Base-by-base conservation (phyloP, 1,284 basidiomycete species). In the Earliella scabrosa region DNA sequence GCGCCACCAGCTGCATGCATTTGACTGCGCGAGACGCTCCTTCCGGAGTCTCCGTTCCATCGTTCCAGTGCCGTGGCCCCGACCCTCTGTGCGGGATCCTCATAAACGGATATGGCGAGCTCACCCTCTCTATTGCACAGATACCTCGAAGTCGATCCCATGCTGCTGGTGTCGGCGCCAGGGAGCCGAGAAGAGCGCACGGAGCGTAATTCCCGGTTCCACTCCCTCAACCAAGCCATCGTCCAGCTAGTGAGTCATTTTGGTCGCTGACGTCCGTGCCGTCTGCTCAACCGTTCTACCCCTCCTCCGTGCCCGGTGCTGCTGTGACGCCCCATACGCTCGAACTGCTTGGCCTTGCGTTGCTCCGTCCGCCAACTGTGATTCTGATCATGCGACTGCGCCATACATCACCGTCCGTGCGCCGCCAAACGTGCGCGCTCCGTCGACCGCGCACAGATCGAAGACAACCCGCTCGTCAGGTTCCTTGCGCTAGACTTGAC, bases 81-180 rank as follows among this genome's bases (percentile, higher is more conserved):
- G 21, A 23, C 18, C 46, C 26, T 45, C 47, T 36, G 32, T 35
- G 34, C 55, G 8, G 39, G 35, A 46, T 36, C 45, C 50, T 18
- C 41, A 6, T 39, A 48, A 18, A 41, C 49, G 40, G 34, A 54
- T 52, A 11, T 8, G 45, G 52, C 31, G 41, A 52, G 39, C 57
- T 55, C 36, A 56, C 23, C 36, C 4, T n/a, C 23, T 27, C 16
- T 38, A 39, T 49, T 35, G 9, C 60, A 20, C 63, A 93, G 93
- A 68, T 99, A 97, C 74, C 82, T 99, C 31, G 97, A 99, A 67
- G 95, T 97, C 45, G 97, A 99, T 74, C 97, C 97, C n/a, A 79
- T 92, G 45, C 79, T 99, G 1, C 81, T 99, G 32, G 84, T 87
- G 2, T 81, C 82, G 32, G 80, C 82, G 41, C 82, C 78, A 55